phyloP scores from a whole-genome alignment of 2,329 filamentous ascomycete species.

The Cercospora citrullina region DNA sequence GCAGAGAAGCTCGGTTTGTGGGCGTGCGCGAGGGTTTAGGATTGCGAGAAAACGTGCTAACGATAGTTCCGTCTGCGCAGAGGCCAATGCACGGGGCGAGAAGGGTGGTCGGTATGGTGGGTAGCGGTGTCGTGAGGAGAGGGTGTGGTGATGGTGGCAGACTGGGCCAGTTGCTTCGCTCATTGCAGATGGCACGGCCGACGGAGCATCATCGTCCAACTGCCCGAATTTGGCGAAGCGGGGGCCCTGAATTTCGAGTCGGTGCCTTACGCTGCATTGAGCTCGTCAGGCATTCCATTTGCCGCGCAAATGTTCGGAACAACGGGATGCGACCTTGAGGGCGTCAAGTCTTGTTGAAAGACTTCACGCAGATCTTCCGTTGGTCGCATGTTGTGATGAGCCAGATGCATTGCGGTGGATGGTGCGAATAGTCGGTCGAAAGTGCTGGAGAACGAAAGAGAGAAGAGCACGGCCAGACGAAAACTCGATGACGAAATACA shows the following conservation, averaged over 20 bases:
- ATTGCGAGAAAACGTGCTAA: background rate
- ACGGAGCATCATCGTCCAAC: constrained; percentile 5
- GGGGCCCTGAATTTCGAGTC: constrained; percentile 3
- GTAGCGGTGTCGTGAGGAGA: background rate
- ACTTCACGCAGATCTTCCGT: background rate
- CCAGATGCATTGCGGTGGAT: background rate
- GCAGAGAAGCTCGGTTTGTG: constrained; percentile 10
- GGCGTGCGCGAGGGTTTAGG: constrained; percentile 6
- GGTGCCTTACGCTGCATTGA: background rate
- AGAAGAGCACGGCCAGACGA: background rate
- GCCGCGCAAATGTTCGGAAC: background rate
- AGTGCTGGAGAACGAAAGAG: background rate
- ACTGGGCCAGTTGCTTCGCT: background rate
- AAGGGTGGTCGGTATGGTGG: background rate
- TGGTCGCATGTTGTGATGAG: background rate
- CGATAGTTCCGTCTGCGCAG: background rate
- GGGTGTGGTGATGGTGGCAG: background rate
- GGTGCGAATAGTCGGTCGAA: background rate
- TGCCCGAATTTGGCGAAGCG: constrained; percentile 5
- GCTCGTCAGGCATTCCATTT: background rate
- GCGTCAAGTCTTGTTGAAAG: constrained; percentile 4
- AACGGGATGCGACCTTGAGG: background rate
- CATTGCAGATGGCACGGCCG: constrained; percentile 1
- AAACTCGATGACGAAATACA: constrained; percentile 3
- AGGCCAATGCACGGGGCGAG: background rate